These are phyloP conservation scores for Collybia nuda DNA, from an alignment of 768 basidiomycete genomes.

Conservation along the genomic window DNA sequence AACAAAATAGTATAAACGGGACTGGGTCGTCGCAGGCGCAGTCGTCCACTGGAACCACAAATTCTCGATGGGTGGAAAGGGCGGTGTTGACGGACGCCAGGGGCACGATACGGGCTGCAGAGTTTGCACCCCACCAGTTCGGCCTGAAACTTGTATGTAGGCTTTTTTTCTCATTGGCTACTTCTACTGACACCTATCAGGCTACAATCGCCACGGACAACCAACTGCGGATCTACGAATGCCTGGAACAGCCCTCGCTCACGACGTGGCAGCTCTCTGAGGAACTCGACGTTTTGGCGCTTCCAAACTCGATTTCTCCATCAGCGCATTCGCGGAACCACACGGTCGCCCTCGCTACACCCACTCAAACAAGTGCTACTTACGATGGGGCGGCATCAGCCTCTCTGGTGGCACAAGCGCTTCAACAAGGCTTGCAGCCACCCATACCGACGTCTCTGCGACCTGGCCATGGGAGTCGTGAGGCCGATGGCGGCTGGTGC, in stretches of 20 bases:
- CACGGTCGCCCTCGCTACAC: constrained; percentile 65
- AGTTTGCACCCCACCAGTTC: constrained; percentile 86
- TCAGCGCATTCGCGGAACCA: constrained; percentile 44
- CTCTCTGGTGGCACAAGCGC: constrained; percentile 62
- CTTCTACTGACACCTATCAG: constrained; percentile 33
- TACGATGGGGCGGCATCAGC: constrained; percentile 58
- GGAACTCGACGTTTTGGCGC: constrained; percentile 69
- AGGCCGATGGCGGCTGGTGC: constrained; percentile 92
- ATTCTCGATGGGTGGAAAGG: constrained; percentile 69
- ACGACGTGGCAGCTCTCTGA: constrained; percentile 75
- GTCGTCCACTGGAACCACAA: constrained; percentile 20
- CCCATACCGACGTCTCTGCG: constrained; percentile 10
- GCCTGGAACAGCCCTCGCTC: constrained; percentile 73
- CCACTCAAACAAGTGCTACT: constrained; percentile 60
- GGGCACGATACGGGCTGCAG: constrained; percentile 82
- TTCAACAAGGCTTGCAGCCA: constrained; percentile 42
- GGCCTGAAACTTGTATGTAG: constrained; percentile 76
- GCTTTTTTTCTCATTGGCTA: neutral
- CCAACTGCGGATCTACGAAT: constrained; percentile 86
- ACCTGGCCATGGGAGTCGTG: constrained; percentile 55
- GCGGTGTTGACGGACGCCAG: constrained; percentile 79
- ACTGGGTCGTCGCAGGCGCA: constrained; percentile 15
- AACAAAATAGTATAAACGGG: constrained; percentile 22
- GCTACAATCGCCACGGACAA: constrained; percentile 90
- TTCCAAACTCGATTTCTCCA: constrained; percentile 45